Conservation (phyloP, 1,284 basidiomycete species). For the Marasmius oreades region DNA sequence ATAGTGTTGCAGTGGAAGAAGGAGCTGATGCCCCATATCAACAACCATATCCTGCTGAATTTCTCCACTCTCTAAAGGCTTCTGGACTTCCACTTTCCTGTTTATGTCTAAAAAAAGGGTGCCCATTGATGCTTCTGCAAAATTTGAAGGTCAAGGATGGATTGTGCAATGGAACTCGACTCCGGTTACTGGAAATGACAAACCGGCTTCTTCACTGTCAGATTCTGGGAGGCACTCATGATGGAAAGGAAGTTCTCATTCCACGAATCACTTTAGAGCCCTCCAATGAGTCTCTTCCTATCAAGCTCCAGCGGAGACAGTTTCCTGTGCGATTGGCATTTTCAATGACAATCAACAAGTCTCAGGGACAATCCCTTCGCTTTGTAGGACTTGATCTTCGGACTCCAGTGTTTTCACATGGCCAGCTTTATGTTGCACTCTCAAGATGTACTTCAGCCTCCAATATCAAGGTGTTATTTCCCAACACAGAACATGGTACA, state of each 20-base stretch:
- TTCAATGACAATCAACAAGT: constrained; percentile 35
- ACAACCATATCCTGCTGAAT: no score
- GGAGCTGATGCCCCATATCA: no score
- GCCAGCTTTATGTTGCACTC: constrained; percentile 31
- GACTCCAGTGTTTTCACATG: constrained; percentile 30
- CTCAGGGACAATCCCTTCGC: constrained; percentile 32
- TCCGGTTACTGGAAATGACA: neutral
- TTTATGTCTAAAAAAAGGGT: neutral
- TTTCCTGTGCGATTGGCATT: constrained; percentile 33
- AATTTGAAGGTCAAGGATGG: neutral
- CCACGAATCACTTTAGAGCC: neutral
- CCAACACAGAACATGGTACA: neutral
- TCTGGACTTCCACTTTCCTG: neutral
- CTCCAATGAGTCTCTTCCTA: neutral
- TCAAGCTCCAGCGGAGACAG: constrained; percentile 22
- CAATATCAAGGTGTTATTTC: constrained; percentile 19
- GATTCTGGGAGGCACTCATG: neutral
- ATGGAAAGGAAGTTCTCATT: neutral
- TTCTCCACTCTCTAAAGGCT: no score
- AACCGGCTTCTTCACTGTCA: neutral
- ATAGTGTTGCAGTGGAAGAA: no score
- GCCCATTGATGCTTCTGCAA: neutral
- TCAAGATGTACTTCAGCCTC: constrained; percentile 19
- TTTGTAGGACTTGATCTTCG: constrained; percentile 26
- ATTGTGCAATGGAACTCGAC: neutral